Conservation (phyloP, 768 basidiomycete genomes). For the Rhodocollybia butyracea region DNA sequence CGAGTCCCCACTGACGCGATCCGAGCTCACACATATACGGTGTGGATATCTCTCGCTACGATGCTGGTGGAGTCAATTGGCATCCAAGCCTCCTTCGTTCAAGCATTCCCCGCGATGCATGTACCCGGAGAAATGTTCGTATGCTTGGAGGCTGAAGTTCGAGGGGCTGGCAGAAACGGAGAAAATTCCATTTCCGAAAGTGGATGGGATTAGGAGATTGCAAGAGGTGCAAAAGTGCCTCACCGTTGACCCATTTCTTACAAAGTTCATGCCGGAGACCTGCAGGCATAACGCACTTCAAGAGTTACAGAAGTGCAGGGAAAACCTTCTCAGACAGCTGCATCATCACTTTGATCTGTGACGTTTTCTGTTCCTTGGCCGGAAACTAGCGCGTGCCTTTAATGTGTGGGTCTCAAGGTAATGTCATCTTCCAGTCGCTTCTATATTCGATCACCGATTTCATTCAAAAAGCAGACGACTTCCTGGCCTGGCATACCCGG, state of each 20-base stretch:
- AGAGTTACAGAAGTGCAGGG: constrained; percentile 27
- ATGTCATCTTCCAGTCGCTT: neutral
- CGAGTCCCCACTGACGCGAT: constrained; percentile 17
- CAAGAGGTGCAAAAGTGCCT: constrained; percentile 27
- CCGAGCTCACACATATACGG: constrained; percentile 29
- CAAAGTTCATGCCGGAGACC: constrained; percentile 26
- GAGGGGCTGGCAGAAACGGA: constrained; percentile 19
- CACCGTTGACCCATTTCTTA: constrained; percentile 26
- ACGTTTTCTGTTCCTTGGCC: neutral
- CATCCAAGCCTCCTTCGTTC: constrained; percentile 26
- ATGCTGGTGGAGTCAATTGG: constrained; percentile 30
- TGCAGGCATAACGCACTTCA: constrained; percentile 33
- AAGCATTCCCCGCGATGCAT: constrained; percentile 26
- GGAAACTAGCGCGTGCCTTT: too few species aligned
- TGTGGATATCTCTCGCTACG: constrained; percentile 33
- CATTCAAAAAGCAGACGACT: neutral
- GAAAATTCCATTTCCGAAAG: constrained; percentile 19
- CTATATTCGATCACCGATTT: neutral
- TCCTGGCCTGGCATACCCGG: neutral
- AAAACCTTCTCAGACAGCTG: constrained; percentile 28
- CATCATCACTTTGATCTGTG: constrained; percentile 38
- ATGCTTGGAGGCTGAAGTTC: constrained; percentile 36
- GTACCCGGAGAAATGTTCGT: constrained; percentile 33
- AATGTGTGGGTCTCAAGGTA: too few species aligned
- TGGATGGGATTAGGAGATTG: constrained; percentile 35